A percentile compares a stretch with the other conserved stretches of the same genome.
phyloP scores from a whole-genome alignment of 1,284 basidiomycete genomes.

The Rhodotorula sp. region DNA sequence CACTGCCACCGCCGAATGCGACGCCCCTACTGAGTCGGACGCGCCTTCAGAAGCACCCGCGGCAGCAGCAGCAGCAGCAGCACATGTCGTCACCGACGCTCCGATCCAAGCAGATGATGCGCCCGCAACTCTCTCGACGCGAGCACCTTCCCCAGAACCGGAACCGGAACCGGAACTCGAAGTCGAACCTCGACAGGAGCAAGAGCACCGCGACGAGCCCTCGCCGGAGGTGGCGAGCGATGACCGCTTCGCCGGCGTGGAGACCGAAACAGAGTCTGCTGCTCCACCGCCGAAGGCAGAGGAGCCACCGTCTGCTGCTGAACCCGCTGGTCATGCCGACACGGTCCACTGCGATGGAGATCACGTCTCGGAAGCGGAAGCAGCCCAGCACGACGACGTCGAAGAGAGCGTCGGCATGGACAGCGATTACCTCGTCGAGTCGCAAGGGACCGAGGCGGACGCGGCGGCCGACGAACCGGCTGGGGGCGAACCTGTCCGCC shows the following conservation, averaged over 20 bases:
- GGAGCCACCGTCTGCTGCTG: background rate
- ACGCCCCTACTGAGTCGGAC: too few species aligned
- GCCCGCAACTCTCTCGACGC: background rate
- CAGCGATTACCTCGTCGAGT: constrained; percentile 11
- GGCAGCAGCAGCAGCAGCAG: too few species aligned
- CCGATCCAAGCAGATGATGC: background rate
- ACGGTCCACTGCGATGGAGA: too few species aligned
- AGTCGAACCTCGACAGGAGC: background rate
- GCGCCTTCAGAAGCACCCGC: too few species aligned
- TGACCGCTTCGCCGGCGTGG: too few species aligned
- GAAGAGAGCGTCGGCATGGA: constrained; percentile 8
- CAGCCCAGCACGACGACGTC: background rate
- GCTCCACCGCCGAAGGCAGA: background rate
- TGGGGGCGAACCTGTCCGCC: too few species aligned
- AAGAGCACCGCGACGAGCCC: too few species aligned
- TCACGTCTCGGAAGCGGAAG: background rate
- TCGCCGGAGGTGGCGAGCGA: too few species aligned
- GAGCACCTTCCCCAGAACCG: background rate
- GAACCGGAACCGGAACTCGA: background rate
- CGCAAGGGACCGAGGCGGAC: background rate
- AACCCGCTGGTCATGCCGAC: background rate
- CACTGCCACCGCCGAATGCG: too few species aligned
- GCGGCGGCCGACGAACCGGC: background rate
- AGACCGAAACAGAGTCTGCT: too few species aligned
- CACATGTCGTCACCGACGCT: background rate